Base-by-base conservation (phyloP, 768 basidiomycete genomes). In the Phallus indusiatus region DNA sequence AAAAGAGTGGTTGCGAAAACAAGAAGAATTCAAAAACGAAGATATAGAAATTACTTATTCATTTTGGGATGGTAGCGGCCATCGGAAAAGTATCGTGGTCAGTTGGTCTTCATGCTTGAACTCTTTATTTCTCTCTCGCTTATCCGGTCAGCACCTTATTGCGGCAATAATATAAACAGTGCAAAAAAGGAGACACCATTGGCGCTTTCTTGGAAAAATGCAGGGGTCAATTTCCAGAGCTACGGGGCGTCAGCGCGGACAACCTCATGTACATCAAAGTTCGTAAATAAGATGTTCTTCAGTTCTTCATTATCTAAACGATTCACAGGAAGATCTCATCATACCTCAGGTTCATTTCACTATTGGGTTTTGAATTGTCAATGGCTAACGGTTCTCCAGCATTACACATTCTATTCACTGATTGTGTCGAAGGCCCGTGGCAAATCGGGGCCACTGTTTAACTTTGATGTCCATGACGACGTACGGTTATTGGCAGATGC, bases 221-320 rank as follows among this genome's bases (percentile, higher is more conserved):
- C 66, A 80, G 94, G 28, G 81, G 83, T 54, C 94, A 98, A 65
- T 91, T 96, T 68, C 88, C 94, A 1, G 94, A 98, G 72, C 78
- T 99, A 42, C 75, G 94, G 56, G 86, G 87, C 9, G 83, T 94
- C 52, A 89, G 84, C 56, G 93, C 90, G 18, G 96, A 99, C 72
- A 99, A 98, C 69, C 73, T 99, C 37, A 98, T 98, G 94, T 99
- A 98, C 73, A 82, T 99, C 72, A 97, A 97, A 82, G 90, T 88
- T 60, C 57, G 79, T 60, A 51, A 54, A 12, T 3, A 36, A 51
- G 14, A 28, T 51, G 20, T 46, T 10, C 28, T 22, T 17, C 33
- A 46, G 54, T 34, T 21, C 54, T 60, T 67, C 28, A 63, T 54
- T 48, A 21, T 42, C 14, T 35, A 24, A n/a, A 24, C 55, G 42